phyloP scores from a whole-genome alignment of 305 asterid species.

The Plantago coronopus region DNA sequence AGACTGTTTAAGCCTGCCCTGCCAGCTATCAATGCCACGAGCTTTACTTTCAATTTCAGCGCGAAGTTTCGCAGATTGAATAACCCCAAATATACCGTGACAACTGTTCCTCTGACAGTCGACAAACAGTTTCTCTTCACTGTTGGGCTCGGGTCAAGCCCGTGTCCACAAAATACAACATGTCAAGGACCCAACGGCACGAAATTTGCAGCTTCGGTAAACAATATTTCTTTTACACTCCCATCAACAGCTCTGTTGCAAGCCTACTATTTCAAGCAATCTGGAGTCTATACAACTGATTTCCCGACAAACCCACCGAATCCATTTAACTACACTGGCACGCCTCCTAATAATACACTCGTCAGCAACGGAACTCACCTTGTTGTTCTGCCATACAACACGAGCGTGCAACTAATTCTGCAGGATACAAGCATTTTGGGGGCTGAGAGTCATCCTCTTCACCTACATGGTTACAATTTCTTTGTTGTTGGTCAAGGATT shows the following conservation, averaged over 20 bases:
- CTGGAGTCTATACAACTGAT: conserved; percentile 51
- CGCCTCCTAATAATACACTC: conserved; percentile 55
- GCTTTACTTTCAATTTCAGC: conserved; percentile 44
- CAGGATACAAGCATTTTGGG: conserved; percentile 72
- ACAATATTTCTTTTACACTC: conserved; percentile 48
- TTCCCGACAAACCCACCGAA: conserved; percentile 46
- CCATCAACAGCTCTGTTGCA: conserved; percentile 54
- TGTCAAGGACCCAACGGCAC: conserved; percentile 71
- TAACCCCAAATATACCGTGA: conserved; percentile 36
- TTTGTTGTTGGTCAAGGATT: conserved; percentile 63
- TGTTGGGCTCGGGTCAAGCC: conserved; percentile 53
- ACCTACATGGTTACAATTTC: conserved; percentile 70
- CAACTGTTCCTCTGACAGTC: conserved; percentile 41
- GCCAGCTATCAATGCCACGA: conserved; percentile 40
- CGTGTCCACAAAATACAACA: conserved; percentile 44
- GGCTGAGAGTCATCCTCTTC: conserved; percentile 71
- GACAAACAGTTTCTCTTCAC: conserved; percentile 45
- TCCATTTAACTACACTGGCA: conserved; percentile 63
- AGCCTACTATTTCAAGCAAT: conserved; percentile 39
- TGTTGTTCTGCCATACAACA: conserved; percentile 49
- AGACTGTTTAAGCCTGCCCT: conserved; percentile 35
- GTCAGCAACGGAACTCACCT: conserved; percentile 50
- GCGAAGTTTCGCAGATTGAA: conserved; percentile 47
- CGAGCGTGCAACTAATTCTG: conserved; percentile 57
- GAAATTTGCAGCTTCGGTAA: conserved; percentile 55